phyloP scores from a whole-genome alignment of 2,329 filamentous ascomycete genomes.

The Annulohypoxylon truncatum region DNA sequence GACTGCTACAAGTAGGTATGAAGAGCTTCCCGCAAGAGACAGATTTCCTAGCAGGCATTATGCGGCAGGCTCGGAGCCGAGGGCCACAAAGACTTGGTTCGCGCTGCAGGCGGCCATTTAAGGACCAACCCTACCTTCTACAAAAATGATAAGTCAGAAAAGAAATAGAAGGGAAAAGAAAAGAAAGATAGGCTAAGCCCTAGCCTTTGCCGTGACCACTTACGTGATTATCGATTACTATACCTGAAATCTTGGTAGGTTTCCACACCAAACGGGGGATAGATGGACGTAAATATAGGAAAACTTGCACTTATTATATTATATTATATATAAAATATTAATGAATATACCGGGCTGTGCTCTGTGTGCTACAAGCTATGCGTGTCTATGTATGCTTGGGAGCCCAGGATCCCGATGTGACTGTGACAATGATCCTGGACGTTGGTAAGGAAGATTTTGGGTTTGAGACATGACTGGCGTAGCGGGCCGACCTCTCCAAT shows the following conservation, averaged over 20 bases:
- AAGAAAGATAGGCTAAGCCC: conserved; percentile 5
- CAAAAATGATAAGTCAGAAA: conserved; percentile 39
- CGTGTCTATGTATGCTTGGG: conserved; percentile 3
- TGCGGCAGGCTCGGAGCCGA: conserved; percentile 37
- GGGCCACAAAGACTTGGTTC: conserved; percentile 36
- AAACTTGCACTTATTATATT: conserved; percentile 12
- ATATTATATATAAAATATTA: conserved; percentile 5
- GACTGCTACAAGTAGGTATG: conserved; percentile 6
- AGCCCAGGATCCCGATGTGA: conserved; percentile 31
- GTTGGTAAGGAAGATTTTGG: conserved; percentile 19
- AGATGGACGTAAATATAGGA: not conserved
- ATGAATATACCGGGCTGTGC: conserved; percentile 14
- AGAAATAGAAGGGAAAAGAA: conserved; percentile 5
- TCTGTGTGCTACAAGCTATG: conserved; percentile 12
- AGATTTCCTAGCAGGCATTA: conserved; percentile 6
- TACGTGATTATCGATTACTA: not conserved
- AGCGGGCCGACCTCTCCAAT: conserved; percentile 41
- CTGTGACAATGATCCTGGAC: conserved; percentile 37
- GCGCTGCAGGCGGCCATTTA: conserved; percentile 38
- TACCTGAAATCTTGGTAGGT: conserved; percentile 11
- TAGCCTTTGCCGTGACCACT: conserved; percentile 1
- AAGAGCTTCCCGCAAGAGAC: conserved; percentile 18
- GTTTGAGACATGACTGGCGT: conserved; percentile 35
- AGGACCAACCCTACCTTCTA: conserved; percentile 32
- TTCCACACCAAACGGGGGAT: conserved; percentile 4